Conservation (phyloP, 768 basidiomycete genomes). For the Antrodiella citrinella region DNA sequence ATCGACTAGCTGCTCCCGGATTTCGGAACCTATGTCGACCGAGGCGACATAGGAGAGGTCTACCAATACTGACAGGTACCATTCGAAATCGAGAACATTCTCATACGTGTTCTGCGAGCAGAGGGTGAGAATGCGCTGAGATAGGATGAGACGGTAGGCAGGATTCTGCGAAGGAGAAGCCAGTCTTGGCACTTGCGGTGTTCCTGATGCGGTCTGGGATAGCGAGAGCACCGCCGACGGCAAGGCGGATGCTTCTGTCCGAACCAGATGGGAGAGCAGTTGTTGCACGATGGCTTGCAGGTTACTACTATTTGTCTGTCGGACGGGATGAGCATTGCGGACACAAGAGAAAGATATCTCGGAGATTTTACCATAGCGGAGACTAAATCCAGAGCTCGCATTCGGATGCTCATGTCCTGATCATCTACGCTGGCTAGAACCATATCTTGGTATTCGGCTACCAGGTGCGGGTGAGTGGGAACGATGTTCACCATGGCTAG, state of each 20-base stretch:
- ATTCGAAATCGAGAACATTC: slow-evolving; percentile 89
- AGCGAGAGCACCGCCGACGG: slow-evolving; percentile 50
- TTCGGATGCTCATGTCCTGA: slow-evolving; percentile 90
- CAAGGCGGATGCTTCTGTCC: slow-evolving; percentile 39
- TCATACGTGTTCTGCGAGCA: slow-evolving; percentile 79
- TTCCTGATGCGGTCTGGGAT: slow-evolving; percentile 45
- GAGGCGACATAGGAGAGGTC: slow-evolving; percentile 85
- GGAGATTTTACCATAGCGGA: slow-evolving; percentile 70
- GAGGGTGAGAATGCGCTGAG: slow-evolving; percentile 79
- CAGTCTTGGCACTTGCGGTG: slow-evolving; percentile 27
- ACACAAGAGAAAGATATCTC: background rate
- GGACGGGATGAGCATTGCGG: slow-evolving; percentile 1
- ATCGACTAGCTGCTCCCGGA: slow-evolving; percentile 82
- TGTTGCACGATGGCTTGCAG: slow-evolving; percentile 88
- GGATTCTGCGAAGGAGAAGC: slow-evolving; percentile 60
- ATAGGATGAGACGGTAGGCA: slow-evolving; percentile 78
- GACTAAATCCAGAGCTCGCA: slow-evolving; percentile 91
- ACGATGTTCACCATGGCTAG: slow-evolving; percentile 95
- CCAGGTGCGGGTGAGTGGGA: slow-evolving; percentile 80
- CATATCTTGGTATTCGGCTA: slow-evolving; percentile 87
- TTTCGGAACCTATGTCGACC: slow-evolving; percentile 67
- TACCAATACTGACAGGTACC: slow-evolving; percentile 93
- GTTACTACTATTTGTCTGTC: slow-evolving; percentile 76
- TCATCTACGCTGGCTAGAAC: slow-evolving; percentile 88
- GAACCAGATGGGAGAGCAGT: slow-evolving; percentile 78